Percentiles rank a stretch among this genome's conserved stretches.
phyloP scores from a whole-genome alignment of 2,329 filamentous ascomycete genomes.

The Balansia obtecta region DNA sequence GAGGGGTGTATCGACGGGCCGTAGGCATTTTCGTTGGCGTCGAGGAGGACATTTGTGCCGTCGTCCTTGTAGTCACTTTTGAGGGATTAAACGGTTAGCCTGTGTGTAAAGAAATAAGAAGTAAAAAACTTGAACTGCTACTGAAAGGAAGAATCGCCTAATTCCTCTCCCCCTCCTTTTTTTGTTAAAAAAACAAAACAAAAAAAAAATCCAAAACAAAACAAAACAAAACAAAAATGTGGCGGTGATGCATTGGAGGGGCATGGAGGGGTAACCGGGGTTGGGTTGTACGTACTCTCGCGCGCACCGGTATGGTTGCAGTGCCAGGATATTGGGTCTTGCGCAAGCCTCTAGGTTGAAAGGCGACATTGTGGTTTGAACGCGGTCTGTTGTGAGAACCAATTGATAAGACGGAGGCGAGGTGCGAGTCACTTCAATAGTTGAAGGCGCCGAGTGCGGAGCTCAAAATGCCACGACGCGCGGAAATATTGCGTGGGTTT shows the following conservation, averaged over 20 bases:
- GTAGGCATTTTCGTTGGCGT: conserved; percentile 96
- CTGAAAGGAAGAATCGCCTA: too few species aligned
- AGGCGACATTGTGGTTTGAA: conserved; percentile 43
- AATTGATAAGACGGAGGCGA: too few species aligned
- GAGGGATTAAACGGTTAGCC: conserved; percentile 11
- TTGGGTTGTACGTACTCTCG: conserved; percentile 57
- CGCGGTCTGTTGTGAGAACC: too few species aligned
- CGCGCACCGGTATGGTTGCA: conserved; percentile 71
- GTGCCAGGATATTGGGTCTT: conserved; percentile 61
- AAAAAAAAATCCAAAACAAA: too few species aligned
- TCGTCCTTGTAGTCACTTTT: conserved; percentile 95
- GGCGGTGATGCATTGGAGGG: conserved; percentile 2
- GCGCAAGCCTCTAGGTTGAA: conserved; percentile 67
- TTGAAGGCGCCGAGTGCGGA: too few species aligned
- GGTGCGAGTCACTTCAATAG: too few species aligned
- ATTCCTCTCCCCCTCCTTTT: background rate
- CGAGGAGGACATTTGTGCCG: conserved; percentile 87
- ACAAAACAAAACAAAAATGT: too few species aligned
- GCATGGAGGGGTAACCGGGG: background rate
- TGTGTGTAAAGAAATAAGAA: background rate
- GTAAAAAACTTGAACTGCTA: background rate
- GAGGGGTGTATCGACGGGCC: conserved; percentile 61
- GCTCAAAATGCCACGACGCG: too few species aligned
- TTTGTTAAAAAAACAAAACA: too few species aligned
- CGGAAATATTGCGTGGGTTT: too few species aligned